These are phyloP conservation scores for Xylariaceae sp. DNA, from an alignment of 2,329 filamentous ascomycete genomes.

Conservation along the genomic window DNA sequence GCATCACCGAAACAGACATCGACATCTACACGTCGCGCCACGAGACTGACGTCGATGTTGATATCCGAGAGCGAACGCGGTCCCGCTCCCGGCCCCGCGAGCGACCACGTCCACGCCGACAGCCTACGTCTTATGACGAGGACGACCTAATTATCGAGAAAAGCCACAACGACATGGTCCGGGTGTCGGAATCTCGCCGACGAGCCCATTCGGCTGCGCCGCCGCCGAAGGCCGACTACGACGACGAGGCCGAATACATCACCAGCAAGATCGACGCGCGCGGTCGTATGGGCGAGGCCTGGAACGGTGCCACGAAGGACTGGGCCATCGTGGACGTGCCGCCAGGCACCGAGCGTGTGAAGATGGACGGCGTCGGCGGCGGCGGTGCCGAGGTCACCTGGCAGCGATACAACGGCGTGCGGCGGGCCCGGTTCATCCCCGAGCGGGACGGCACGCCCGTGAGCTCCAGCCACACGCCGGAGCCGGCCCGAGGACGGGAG, in stretches of 20 bases:
- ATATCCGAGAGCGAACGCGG: constrained; percentile 51
- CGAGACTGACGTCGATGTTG: constrained; percentile 55
- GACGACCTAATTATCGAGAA: constrained; percentile 69
- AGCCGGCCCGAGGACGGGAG: constrained; percentile 31
- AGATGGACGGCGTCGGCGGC: constrained; percentile 78
- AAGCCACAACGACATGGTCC: constrained; percentile 54
- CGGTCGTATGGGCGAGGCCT: constrained; percentile 72
- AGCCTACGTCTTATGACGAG: constrained; percentile 49
- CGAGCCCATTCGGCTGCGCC: constrained; percentile 57
- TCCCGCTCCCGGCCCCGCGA: constrained; percentile 44
- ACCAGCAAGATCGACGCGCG: constrained; percentile 59
- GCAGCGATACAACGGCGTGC: constrained; percentile 77
- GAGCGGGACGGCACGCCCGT: constrained; percentile 57
- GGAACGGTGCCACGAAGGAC: constrained; percentile 71
- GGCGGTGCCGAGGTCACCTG: constrained; percentile 77
- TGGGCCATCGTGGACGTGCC: constrained; percentile 86
- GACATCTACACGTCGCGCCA: constrained; percentile 60
- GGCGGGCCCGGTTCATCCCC: constrained; percentile 72
- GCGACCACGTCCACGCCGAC: constrained; percentile 42
- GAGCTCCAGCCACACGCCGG: constrained; percentile 40
- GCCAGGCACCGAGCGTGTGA: constrained; percentile 79
- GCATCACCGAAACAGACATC: constrained; percentile 56
- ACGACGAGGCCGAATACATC: constrained; percentile 68
- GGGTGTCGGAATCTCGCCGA: constrained; percentile 50
- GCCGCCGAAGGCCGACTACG: constrained; percentile 53